Base-by-base conservation (phyloP, 2,329 filamentous ascomycete species). In the Aspergillus caelatus region DNA sequence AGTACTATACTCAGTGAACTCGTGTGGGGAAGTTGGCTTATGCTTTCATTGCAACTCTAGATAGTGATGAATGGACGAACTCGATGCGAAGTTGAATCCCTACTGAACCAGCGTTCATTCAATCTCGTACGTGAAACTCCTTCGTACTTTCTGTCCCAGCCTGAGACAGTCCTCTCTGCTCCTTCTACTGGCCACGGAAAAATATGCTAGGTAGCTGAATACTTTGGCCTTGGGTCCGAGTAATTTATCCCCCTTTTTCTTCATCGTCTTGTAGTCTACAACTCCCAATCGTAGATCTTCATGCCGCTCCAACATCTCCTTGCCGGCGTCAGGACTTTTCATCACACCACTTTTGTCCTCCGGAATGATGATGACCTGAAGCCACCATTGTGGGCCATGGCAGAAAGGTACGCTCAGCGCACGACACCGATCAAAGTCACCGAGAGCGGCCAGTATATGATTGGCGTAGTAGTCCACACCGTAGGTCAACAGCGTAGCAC, bases 211-310 rank as follows among this genome's bases (percentile, higher is more conserved):
- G 56, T 46, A 58, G 41, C 56, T 46, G 12, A 58, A 58, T 58
- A 46, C 56, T 32, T 46, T 39, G 39, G 56, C 39, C 56, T 46
- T 58, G 30, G 56, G 56, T 30, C 56, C 56, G 26, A 58, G 39
- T 34, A 58, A 48, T 50, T 50, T 58, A 23, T 58, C 56, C 19
- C 56, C 56, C 56, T 48, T 58, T 46, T 58, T 58, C 41, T 58
- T 57, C 34, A 57, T 57, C 36, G 55, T 46, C 36, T 39, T 57
- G 26, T 46, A 57, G n/a, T 41, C 32, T n/a, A 41, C 32, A 46
- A 57, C 23, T 26, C 21, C 32, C 23, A 41, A 45, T 32, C 23
- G 32, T 41, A 57, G 39, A 41, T 57, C 34, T 39, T 39, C 32
- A 41, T 57, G 23, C 55, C 55, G 55, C 34, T 57, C n/a, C 32